Percentiles rank a stretch among this genome's conserved stretches.
Evolutionary conservation across 2,329 filamentous ascomycete genomes (phyloP).

Genomic region (Alternaria viburni): DNA sequence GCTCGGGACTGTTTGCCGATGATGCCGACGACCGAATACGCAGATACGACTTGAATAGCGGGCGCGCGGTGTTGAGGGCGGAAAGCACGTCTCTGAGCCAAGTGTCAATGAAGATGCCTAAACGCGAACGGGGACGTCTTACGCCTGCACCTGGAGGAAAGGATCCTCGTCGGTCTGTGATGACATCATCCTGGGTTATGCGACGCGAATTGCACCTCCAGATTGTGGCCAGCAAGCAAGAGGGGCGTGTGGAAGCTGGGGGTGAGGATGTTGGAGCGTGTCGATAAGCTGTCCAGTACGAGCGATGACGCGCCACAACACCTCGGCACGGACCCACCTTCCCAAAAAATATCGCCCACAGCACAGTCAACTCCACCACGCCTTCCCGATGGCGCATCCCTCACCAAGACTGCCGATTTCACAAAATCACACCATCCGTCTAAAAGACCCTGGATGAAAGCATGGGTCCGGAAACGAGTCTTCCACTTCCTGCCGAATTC

Average conservation of each 20-base stretch:
- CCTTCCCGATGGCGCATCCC: slow-evolving; percentile 11
- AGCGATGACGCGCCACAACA: slow-evolving; percentile 15
- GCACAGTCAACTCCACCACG: slow-evolving; percentile 16
- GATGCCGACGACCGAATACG: slow-evolving; percentile 89
- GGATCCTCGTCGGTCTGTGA: slow-evolving; percentile 53
- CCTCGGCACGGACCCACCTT: slow-evolving; percentile 23
- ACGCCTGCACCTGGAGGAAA: slow-evolving; percentile 59
- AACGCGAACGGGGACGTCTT: slow-evolving; percentile 19
- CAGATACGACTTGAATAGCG: slow-evolving; percentile 91
- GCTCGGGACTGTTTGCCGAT: slow-evolving; percentile 67
- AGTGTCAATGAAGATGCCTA: slow-evolving; percentile 29
- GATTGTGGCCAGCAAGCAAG: not conserved
- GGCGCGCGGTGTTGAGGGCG: slow-evolving; percentile 79
- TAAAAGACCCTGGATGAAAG: slow-evolving; percentile 20
- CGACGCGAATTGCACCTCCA: slow-evolving; percentile 4
- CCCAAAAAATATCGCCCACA: slow-evolving; percentile 20
- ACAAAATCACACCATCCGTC: not conserved
- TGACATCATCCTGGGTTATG: slow-evolving; percentile 43
- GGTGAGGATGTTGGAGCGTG: slow-evolving; percentile 10
- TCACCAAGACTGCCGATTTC: not conserved
- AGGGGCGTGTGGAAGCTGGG: not conserved
- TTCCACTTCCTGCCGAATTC: slow-evolving; percentile 77
- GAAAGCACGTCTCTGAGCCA: slow-evolving; percentile 79
- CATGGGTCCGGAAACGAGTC: slow-evolving; percentile 58
- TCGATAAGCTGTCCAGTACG: slow-evolving; percentile 8